A percentile compares a stretch with the other conserved stretches of the same genome.
These are phyloP conservation scores for Coemansia sp. DNA, from an alignment of 192 early-diverging fungal genomes.

Conservation along the genomic window DNA sequence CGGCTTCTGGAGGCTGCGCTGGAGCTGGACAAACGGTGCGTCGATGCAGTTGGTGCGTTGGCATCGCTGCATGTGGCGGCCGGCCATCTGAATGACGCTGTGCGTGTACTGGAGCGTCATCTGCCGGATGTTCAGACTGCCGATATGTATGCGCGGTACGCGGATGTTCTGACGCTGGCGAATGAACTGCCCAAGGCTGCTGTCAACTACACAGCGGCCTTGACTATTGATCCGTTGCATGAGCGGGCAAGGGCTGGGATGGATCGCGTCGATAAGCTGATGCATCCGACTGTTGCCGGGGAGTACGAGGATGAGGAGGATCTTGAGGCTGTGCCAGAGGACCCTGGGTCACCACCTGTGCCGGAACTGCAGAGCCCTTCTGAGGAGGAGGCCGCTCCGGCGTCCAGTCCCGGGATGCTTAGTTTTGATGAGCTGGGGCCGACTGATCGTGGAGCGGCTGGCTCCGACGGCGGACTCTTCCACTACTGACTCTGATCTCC, in stretches of 20 bases:
- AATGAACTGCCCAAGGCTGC: conserved; percentile 43
- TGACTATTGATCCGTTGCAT: conserved; percentile 35
- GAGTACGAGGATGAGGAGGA: conserved; percentile 14
- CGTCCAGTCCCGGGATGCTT: too few species aligned
- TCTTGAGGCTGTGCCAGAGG: conserved; percentile 1
- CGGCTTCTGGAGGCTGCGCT: conserved; percentile 32
- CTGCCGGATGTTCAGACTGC: conserved; percentile 40
- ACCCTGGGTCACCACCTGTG: too few species aligned
- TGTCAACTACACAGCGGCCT: conserved; percentile 34
- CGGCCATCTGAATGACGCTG: conserved; percentile 9
- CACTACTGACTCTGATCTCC: not conserved
- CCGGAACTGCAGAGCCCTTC: too few species aligned
- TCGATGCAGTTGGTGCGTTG: conserved; percentile 33
- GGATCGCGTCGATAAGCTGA: conserved; percentile 44
- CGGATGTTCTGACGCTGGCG: conserved; percentile 49
- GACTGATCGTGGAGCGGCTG: too few species aligned
- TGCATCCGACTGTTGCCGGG: conserved; percentile 20
- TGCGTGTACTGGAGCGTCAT: conserved; percentile 27
- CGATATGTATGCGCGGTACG: conserved; percentile 46
- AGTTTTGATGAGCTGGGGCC: too few species aligned
- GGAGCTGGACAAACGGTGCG: conserved; percentile 16
- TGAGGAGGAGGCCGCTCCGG: too few species aligned
- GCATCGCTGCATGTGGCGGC: conserved; percentile 42
- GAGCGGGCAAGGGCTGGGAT: conserved; percentile 31
- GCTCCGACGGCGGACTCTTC: too few species aligned